These are phyloP conservation scores for Salvia hispanica DNA, from an alignment of 257 asterid genomes.

Conservation along the genomic window DNA sequence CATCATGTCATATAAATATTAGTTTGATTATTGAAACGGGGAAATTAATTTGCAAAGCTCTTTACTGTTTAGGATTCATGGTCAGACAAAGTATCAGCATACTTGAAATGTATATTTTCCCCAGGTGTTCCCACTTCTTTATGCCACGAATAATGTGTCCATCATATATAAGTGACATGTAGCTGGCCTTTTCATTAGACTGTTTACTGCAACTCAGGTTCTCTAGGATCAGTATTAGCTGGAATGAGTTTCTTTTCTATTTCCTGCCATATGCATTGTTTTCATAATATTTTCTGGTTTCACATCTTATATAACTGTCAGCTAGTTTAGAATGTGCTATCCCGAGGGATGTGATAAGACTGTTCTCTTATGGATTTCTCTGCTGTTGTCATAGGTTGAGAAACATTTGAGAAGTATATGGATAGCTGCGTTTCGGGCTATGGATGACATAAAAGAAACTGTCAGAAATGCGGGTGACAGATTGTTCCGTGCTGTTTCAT, in stretches of 20 bases:
- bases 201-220: slow-evolving; percentile 7
- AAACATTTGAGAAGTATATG: slow-evolving; percentile 82
- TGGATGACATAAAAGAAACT: slow-evolving; percentile 98
- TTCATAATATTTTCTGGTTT: slow-evolving; percentile 23
- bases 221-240: slow-evolving; percentile 10
- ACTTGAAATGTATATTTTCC: background rate
- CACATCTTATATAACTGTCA: slow-evolving; percentile 20
- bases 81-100: slow-evolving; percentile 5
- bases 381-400: slow-evolving; percentile 59
- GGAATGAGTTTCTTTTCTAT: background rate
- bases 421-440: slow-evolving; percentile 92
- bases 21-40: background rate
- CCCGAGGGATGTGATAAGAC: slow-evolving; percentile 11
- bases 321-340: slow-evolving; percentile 20
- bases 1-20: background rate
- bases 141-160: slow-evolving; percentile 13
- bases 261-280: slow-evolving; percentile 2
- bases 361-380: slow-evolving; percentile 18
- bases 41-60: background rate
- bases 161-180: slow-evolving; percentile 18
- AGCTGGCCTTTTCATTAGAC: slow-evolving; percentile 2
- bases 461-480: slow-evolving; percentile 96
- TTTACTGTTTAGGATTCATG: slow-evolving; percentile 4
- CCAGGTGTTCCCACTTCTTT: slow-evolving; percentile 2
- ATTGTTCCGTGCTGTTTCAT: slow-evolving; percentile 82